Conservation (phyloP, 2,329 filamentous ascomycete genomes). For the Aspergillus flavus region DNA sequence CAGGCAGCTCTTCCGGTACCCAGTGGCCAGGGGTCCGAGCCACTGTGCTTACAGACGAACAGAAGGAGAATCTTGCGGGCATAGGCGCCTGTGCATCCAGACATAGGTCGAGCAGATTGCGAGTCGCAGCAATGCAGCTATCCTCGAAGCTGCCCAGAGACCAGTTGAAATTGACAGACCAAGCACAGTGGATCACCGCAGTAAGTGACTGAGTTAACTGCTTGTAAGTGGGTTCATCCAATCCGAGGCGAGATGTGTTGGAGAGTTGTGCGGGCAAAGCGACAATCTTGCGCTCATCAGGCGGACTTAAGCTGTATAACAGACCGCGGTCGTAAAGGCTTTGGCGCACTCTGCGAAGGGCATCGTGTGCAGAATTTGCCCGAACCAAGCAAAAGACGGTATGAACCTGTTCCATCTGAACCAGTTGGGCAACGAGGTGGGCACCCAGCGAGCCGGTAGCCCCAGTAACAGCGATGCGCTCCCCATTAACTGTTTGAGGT, state of each 20-base stretch:
- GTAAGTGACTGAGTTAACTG: constrained; percentile 47
- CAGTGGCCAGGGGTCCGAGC: constrained; percentile 27
- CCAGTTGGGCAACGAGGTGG: constrained; percentile 56
- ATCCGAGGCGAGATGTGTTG: constrained; percentile 49
- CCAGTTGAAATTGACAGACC: constrained; percentile 66
- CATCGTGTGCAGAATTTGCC: constrained; percentile 45
- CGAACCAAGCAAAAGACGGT: constrained; percentile 61
- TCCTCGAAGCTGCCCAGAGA: constrained; percentile 58
- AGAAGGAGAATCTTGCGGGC: constrained; percentile 35
- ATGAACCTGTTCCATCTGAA: constrained; percentile 33
- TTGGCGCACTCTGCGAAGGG: constrained; percentile 48
- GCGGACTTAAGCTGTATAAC: constrained; percentile 13
- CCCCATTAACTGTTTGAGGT: constrained; percentile 16
- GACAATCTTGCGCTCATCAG: constrained; percentile 41
- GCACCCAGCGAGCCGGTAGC: constrained; percentile 67
- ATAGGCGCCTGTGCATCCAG: constrained; percentile 26
- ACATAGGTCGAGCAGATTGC: constrained; percentile 45
- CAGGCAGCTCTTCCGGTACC: constrained; percentile 39
- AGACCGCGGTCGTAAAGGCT: constrained; percentile 38
- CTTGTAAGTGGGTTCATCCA: constrained; percentile 46
- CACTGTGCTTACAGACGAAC: constrained; percentile 52
- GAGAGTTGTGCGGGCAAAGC: constrained; percentile 53
- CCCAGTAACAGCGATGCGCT: constrained; percentile 57
- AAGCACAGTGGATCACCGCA: constrained; percentile 66
- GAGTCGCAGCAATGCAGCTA: constrained; percentile 54